Conservation (phyloP, 1,284 basidiomycete genomes). For the Moesziomyces sp. region DNA sequence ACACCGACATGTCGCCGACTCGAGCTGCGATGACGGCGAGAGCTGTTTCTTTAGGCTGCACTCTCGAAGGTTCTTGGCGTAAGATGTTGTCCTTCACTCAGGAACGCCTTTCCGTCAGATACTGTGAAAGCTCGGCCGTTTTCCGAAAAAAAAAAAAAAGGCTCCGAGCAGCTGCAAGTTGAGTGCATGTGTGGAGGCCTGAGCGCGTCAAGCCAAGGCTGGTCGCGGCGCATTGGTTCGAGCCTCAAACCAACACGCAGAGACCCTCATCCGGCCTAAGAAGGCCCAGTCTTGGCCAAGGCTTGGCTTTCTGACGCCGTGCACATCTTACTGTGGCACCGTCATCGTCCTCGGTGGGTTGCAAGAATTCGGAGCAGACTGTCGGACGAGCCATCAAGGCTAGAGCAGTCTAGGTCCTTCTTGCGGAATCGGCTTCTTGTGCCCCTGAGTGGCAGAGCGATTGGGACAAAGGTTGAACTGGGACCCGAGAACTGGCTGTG, state of each 20-base stretch:
- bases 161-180: not conserved
- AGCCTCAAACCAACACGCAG: too few species aligned
- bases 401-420: too few species aligned
- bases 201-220: too few species aligned
- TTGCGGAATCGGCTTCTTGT: not conserved
- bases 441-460: not conserved
- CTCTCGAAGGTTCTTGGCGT: not conserved
- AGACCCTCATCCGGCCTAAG: not conserved
- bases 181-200: too few species aligned
- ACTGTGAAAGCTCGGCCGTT: not conserved
- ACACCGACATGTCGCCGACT: conserved; percentile 15
- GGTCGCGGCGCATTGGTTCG: too few species aligned
- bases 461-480: not conserved
- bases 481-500: not conserved
- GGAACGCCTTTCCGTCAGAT: not conserved
- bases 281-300: not conserved
- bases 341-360: too few species aligned
- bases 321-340: too few species aligned
- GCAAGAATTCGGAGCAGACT: too few species aligned
- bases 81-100: not conserved
- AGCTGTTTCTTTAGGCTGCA: too few species aligned
- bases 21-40: not conserved
- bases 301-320: not conserved
- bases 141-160: not conserved
- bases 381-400: too few species aligned